Conservation (phyloP, 1,139 yeast genomes). For the Debaryomycetaceae sp. region DNA sequence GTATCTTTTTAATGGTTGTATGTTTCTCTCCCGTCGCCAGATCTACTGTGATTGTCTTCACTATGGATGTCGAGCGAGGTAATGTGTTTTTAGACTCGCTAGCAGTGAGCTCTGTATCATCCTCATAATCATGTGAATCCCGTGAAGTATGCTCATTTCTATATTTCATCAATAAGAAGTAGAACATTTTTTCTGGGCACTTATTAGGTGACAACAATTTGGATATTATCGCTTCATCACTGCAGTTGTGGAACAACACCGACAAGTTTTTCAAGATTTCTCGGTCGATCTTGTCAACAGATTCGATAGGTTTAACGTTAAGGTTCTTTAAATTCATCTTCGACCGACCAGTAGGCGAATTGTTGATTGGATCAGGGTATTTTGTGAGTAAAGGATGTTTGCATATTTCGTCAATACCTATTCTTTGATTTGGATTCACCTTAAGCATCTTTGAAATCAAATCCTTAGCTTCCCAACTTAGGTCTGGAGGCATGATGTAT, state of each 20-base stretch:
- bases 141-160: conserved; percentile 65
- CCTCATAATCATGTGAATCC: conserved; percentile 17
- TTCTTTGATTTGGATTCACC: conserved; percentile 76
- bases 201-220: conserved; percentile 57
- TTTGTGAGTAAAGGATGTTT: conserved; percentile 76
- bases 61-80: conserved; percentile 45
- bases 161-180: conserved; percentile 76
- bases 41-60: conserved; percentile 40
- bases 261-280: conserved; percentile 84
- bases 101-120: conserved; percentile 15
- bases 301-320: conserved; percentile 47
- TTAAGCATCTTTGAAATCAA: conserved; percentile 77
- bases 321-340: conserved; percentile 21
- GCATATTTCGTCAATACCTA: conserved; percentile 68
- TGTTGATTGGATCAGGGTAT: conserved; percentile 49
- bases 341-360: conserved; percentile 8
- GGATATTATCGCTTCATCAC: conserved; percentile 54
- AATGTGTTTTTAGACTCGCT: conserved; percentile 21
- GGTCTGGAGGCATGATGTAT: conserved; percentile 75
- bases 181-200: conserved; percentile 87
- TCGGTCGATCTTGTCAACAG: conserved; percentile 62
- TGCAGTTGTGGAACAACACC: conserved; percentile 88
- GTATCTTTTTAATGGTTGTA: conserved; percentile 19
- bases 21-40: conserved; percentile 25
- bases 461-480: conserved; percentile 83